A percentile compares a stretch with the other conserved stretches of the same genome.
Evolutionary conservation across 345 rosid species (phyloP).

Genomic region (Acer campestre): DNA sequence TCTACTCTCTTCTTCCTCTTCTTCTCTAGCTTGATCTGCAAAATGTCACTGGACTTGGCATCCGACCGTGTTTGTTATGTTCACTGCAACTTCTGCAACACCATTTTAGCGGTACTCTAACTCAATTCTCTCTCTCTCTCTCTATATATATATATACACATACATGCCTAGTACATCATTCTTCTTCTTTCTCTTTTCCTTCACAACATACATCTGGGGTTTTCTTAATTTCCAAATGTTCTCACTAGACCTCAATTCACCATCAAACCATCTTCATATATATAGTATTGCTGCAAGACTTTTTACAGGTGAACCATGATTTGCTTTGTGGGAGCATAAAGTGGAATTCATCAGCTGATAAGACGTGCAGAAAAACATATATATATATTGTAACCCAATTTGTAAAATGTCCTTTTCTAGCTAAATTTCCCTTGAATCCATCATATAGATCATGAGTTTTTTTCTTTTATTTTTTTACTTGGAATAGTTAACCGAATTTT

Average conservation of each 20-base stretch:
- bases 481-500: constrained; percentile 5
- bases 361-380: background rate
- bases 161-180: background rate
- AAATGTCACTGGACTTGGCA: constrained; percentile 73
- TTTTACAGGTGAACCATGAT: constrained; percentile 15
- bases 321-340: constrained; percentile 5
- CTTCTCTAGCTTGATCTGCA: constrained; percentile 13
- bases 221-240: no score
- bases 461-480: constrained; percentile 15
- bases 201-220: background rate
- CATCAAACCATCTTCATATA: background rate
- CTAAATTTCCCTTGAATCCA: constrained; percentile 7
- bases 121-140: constrained; percentile 23
- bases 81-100: constrained; percentile 99
- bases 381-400: background rate
- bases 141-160: no score
- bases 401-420: constrained; percentile 12
- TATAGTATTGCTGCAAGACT: background rate
- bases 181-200: background rate
- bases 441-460: constrained; percentile 20
- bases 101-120: constrained; percentile 80
- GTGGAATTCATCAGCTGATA: constrained; percentile 11
- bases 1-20: background rate
- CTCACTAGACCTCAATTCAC: constrained; percentile 11
- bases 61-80: constrained; percentile 90